These are phyloP conservation scores for Penicillium tannophilum DNA, from an alignment of 495 filamentous ascomycete genomes.

Conservation along the genomic window DNA sequence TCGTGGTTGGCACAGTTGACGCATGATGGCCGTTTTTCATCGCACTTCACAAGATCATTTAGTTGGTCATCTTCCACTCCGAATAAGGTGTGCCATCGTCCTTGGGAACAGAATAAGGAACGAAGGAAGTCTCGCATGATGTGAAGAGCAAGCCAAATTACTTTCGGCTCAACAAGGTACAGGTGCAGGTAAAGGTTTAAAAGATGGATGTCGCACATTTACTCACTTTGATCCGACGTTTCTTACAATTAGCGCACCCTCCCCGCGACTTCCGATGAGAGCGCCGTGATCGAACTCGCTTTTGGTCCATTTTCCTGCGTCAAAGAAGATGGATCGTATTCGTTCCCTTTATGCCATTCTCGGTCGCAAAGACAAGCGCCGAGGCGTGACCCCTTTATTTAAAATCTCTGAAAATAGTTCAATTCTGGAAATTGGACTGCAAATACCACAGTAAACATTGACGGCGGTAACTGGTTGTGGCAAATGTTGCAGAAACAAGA, in stretches of 20 bases:
- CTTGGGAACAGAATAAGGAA: background rate
- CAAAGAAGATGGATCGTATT: slow-evolving; percentile 14
- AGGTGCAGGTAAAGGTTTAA: background rate
- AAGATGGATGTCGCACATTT: background rate
- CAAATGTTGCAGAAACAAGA: background rate
- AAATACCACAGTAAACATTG: background rate
- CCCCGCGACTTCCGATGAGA: slow-evolving; percentile 38
- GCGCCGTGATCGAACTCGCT: slow-evolving; percentile 22
- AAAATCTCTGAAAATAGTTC: background rate
- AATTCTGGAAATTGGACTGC: too few species aligned
- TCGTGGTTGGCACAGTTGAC: slow-evolving; percentile 33
- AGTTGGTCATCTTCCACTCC: background rate
- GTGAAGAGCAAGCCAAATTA: background rate
- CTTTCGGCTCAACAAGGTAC: too few species aligned
- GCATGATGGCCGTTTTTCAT: slow-evolving; percentile 38
- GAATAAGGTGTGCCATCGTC: background rate
- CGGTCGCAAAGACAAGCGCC: background rate
- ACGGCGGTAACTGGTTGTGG: too few species aligned
- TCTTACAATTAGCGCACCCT: slow-evolving; percentile 39
- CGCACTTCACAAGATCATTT: slow-evolving; percentile 32
- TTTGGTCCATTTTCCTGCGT: slow-evolving; percentile 11
- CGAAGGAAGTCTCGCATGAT: slow-evolving; percentile 9
- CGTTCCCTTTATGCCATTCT: slow-evolving; percentile 19
- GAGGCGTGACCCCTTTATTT: background rate
- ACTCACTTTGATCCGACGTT: slow-evolving; percentile 39